These are phyloP conservation scores for Chaetomiaceae sp. DNA, from an alignment of 2,329 filamentous ascomycete species.

Conservation along the genomic window DNA sequence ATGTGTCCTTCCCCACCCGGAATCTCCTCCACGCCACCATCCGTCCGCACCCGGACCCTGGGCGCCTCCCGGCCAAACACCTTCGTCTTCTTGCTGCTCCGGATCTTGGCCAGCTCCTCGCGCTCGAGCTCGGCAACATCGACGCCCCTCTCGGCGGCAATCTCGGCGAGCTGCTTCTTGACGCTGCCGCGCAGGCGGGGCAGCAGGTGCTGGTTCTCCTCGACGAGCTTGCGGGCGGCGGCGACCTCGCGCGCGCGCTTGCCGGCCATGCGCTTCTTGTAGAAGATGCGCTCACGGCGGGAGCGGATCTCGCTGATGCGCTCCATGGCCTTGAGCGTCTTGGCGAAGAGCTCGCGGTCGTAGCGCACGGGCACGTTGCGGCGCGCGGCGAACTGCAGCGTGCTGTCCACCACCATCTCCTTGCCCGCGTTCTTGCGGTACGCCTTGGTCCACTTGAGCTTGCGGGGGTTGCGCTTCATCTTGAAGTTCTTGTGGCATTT, in stretches of 20 bases:
- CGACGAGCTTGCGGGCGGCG: conserved; percentile 80
- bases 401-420: conserved; percentile 88
- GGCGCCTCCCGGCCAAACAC: conserved; percentile 40
- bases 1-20: conserved; percentile 25
- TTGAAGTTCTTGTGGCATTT: conserved; percentile 74
- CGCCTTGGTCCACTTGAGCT: conserved; percentile 95
- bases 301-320: conserved; percentile 80
- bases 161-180: conserved; percentile 56
- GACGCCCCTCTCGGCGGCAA: conserved; percentile 49
- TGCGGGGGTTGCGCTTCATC: conserved; percentile 97
- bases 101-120: conserved; percentile 29
- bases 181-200: conserved; percentile 65
- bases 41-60: conserved; percentile 36
- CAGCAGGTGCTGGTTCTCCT: conserved; percentile 87
- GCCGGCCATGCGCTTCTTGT: conserved; percentile 88
- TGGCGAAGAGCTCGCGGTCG: conserved; percentile 84
- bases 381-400: conserved; percentile 84
- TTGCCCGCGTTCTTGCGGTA: conserved; percentile 82
- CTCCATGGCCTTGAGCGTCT: conserved; percentile 89
- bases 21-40: conserved; percentile 41
- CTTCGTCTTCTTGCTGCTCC: conserved; percentile 29
- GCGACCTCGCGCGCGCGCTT: conserved; percentile 79
- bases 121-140: conserved; percentile 34
- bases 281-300: conserved; percentile 84
- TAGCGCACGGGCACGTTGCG: conserved; percentile 95